Evolutionary conservation across 352 stramenopile species (phyloP), one percentile per base, ranked within the genome.

Genomic region (Globisporangium nunn): DNA sequence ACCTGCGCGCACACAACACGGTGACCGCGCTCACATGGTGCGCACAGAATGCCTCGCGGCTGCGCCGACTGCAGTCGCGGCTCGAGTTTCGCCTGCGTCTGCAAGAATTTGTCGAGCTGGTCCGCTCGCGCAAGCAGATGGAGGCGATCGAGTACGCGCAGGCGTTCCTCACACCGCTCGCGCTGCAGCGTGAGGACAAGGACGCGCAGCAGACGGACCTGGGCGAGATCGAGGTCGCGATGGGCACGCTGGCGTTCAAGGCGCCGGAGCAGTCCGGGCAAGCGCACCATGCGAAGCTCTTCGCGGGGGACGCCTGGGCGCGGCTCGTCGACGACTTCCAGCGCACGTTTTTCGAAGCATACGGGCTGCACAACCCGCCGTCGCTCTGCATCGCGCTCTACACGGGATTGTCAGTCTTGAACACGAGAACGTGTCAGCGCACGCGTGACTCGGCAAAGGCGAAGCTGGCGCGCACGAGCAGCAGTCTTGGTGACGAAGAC

Each of bases 71-170:
- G 15, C 74, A 83, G 51, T 91, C 83, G 6, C 66, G 62, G 18
- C 48, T 93, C n/a, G 80, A 91, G 53, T 90, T 93, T 41, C 75
- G 78, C 8, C 49, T 93, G 35, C 71, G 83, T 7, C 52, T 91
- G 31, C 83, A 93, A 59, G 77, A 86, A 55, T 88, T 91, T 59
- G 65, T 93, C 23, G 83, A 91, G 58, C 64, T 86, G n/a, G 78
- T 91, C n/a, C 83, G 83, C 50, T 70, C 71, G 3, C 71, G 71
- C 51, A 81, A 89, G 57, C 74, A 74, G 10, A 62, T 91, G n/a
- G 74, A 88, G 23, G 83, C 83, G 23, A 73, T 93, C 14, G 59
- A 87, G 37, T 88, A 91, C 33, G 83, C 83, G 4, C 83, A 80
- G 54, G 41, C 66, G 7, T 64, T 76, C 35, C 64, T 93, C 15